Base-by-base conservation (phyloP, 768 basidiomycete species). In the Boletus eberwhitei region DNA sequence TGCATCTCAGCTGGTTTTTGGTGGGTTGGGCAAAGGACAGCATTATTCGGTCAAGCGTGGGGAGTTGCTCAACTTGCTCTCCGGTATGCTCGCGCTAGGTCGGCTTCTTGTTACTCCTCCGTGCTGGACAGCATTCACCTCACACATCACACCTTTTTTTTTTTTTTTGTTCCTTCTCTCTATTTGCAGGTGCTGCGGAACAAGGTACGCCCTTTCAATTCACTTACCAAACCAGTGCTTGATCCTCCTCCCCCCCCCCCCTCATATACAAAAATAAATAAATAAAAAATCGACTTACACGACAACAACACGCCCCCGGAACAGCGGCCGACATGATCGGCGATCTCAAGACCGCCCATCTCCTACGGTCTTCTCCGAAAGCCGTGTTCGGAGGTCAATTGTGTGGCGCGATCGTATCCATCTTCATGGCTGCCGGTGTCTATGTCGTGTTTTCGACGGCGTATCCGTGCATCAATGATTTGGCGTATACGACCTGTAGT, bases 281-380 rank as follows among this genome's bases (percentile, higher is more conserved):
- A 35, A 26, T 16, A n/a, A 4, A 14, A 34, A 17, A 35, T 16
- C 24, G 24, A 26, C 24, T 26, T 26, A 5, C 24, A 26, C 24
- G 24, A 36, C 11, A 17, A 24, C 11, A 45, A n/a, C 37, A 22
- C 12, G 8, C 29, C 8, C 29, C 29, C 52, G 34, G 17, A n/a
- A 44, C 37, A 69, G 76, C 82, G 22, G 63, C 77, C 31, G 86
- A 87, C 64, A 85, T 87, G 85, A 81, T 79, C 43, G 79, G 83
- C 52, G 85, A 87, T 65, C 66, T 86, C 60, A 85, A 86, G 71
- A 83, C 86, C n/a, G 82, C 83, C 56, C 85, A 85, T 65, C 80
- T 87, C 54, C 76, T 86, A 24, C 74, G 85, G 48, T 79, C 83
- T 13, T 85, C 83, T 60, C 85, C 85, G 37, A 76, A 70, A 52